These are phyloP conservation scores for Scortechinia acanthostroma DNA, from an alignment of 2,329 filamentous ascomycete genomes.

Conservation along the genomic window DNA sequence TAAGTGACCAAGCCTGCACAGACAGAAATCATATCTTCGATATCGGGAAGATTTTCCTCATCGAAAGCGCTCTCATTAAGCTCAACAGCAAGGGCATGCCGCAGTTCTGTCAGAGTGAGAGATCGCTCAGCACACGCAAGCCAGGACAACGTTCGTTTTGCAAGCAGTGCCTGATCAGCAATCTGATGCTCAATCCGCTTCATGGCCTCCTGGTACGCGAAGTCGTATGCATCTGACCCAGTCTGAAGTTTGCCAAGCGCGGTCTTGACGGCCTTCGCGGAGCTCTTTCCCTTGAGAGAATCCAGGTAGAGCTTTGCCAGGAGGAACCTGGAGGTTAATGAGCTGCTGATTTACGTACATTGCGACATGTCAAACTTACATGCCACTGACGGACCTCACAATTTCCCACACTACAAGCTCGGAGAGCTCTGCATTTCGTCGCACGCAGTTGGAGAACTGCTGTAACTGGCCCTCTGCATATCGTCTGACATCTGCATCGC, in stretches of 20 bases:
- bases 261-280: neutral
- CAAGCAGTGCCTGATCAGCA: neutral
- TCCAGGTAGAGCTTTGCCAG: neutral
- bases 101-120: neutral
- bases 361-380: neutral
- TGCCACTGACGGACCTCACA: neutral
- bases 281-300: neutral
- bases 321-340: no score
- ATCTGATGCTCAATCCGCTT: neutral
- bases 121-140: neutral
- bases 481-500: neutral
- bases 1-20: constrained; percentile 8
- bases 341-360: no score
- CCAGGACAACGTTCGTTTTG: neutral
- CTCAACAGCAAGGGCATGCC: neutral
- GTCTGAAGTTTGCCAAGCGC: neutral
- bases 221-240: neutral
- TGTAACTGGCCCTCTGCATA: constrained; percentile 14
- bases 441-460: constrained; percentile 23
- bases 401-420: no score
- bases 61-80: neutral
- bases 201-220: neutral
- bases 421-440: no score
- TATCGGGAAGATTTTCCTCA: neutral
- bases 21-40: constrained; percentile 3